A percentile compares a stretch with the other conserved stretches of the same genome.
phyloP scores from a whole-genome alignment of 2,329 filamentous ascomycete genomes.

The Dactylellina cionopaga region DNA sequence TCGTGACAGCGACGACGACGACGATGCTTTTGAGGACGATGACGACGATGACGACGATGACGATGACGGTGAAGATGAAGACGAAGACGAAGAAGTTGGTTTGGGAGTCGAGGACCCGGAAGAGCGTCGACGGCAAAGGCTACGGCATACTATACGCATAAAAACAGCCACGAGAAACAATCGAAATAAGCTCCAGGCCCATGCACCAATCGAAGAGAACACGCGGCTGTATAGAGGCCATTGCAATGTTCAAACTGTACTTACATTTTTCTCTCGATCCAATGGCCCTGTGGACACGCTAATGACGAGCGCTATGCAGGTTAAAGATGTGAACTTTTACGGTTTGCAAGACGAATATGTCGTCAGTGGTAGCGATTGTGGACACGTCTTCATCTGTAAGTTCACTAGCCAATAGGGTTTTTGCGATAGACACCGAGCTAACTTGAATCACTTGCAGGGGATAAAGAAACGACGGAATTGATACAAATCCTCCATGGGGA shows the following conservation, averaged over 20 bases:
- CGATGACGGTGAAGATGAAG: constrained; percentile 57
- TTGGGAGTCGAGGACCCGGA: constrained; percentile 20
- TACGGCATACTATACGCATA: constrained; percentile 45
- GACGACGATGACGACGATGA: constrained; percentile 55
- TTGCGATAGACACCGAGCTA: constrained; percentile 24
- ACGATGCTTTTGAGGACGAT: constrained; percentile 54
- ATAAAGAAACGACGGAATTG: constrained; percentile 70
- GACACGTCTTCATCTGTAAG: constrained; percentile 73
- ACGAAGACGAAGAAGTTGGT: constrained; percentile 51
- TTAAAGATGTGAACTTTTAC: constrained; percentile 76
- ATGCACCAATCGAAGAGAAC: constrained; percentile 59
- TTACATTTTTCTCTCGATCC: constrained; percentile 18
- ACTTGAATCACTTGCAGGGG: constrained; percentile 60
- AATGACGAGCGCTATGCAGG: constrained; percentile 56
- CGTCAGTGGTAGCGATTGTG: constrained; percentile 73
- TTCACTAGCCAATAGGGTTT: constrained; percentile 35
- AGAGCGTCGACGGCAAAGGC: constrained; percentile 25
- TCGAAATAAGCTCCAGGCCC: constrained; percentile 44
- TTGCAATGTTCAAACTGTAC: constrained; percentile 70
- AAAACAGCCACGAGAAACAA: constrained; percentile 37
- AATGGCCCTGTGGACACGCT: constrained; percentile 16
- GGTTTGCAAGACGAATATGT: constrained; percentile 75
- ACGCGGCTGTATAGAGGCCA: constrained; percentile 71
- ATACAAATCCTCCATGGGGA: constrained; percentile 74
- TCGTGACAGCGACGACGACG: constrained; percentile 55